Conservation (phyloP, 306 rosid species). For the Medicago arabica region DNA sequence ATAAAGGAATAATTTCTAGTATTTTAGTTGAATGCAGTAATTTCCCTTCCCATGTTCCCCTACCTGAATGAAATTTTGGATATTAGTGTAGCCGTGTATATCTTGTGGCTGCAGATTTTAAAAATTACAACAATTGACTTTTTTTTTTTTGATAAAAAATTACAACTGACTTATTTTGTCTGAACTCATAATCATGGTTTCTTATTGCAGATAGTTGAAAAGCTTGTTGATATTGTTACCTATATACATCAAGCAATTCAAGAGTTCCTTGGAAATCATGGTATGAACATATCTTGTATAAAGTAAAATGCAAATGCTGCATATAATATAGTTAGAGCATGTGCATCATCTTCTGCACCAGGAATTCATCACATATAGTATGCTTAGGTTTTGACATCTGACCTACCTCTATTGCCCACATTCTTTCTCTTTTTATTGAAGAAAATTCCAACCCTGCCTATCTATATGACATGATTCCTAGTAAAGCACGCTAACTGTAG, state of each 20-base stretch:
- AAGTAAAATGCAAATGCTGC: slow-evolving; percentile 10
- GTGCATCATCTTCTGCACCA: slow-evolving; percentile 17
- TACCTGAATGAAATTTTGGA: slow-evolving; percentile 20
- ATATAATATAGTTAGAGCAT: neutral
- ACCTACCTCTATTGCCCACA: slow-evolving; percentile 11
- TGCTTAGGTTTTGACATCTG: slow-evolving; percentile 22
- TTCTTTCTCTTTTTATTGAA: slow-evolving; percentile 17
- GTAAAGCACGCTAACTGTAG: neutral
- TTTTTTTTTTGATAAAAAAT: slow-evolving; percentile 1
- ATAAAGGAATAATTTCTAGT: slow-evolving; percentile 28
- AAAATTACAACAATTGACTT: slow-evolving; percentile 18
- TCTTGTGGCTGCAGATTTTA: slow-evolving; percentile 19
- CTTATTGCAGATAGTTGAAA: slow-evolving; percentile 84
- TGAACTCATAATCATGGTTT: slow-evolving; percentile 36
- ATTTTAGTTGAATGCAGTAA: slow-evolving; percentile 31
- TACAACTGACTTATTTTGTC: slow-evolving; percentile 15
- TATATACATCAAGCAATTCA: slow-evolving; percentile 67
- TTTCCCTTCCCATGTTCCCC: neutral
- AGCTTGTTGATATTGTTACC: slow-evolving; percentile 72
- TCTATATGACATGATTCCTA: slow-evolving; percentile 13
- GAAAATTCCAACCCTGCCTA: slow-evolving; percentile 26
- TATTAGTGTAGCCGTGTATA: neutral
- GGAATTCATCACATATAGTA: slow-evolving; percentile 17
- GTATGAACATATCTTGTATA: slow-evolving; percentile 50
- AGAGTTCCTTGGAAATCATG: slow-evolving; percentile 71